Percentiles rank a stretch among this genome's conserved stretches.
These are phyloP conservation scores for Dryadomyces quercivorus DNA, from an alignment of 2,329 filamentous ascomycete genomes.

Conservation along the genomic window DNA sequence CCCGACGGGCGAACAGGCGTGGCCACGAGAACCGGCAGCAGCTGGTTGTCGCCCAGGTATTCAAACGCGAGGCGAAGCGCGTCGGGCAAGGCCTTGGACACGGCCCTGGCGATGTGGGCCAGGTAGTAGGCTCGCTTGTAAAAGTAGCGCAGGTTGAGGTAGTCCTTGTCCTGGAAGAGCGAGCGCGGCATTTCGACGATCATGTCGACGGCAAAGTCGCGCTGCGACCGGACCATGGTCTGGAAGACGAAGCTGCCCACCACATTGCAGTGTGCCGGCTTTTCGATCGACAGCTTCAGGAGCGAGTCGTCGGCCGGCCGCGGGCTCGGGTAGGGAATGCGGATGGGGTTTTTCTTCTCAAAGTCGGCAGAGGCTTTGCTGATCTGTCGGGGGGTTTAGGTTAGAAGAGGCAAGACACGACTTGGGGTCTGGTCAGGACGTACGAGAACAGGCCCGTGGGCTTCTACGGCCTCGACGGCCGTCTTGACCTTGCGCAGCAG, in stretches of 20 bases:
- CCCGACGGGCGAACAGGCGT: conserved; percentile 13
- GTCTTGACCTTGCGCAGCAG: conserved; percentile 40
- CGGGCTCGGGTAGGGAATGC: conserved; percentile 78
- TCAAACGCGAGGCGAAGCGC: conserved; percentile 50
- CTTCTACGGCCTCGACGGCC: conserved; percentile 35
- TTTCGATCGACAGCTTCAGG: conserved; percentile 70
- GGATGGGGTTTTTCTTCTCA: conserved; percentile 53
- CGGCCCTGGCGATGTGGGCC: conserved; percentile 61
- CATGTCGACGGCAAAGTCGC: conserved; percentile 58
- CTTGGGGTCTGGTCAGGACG: conserved; percentile 13
- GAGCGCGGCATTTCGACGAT: conserved; percentile 71
- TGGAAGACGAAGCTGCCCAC: conserved; percentile 76
- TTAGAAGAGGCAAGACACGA: background rate
- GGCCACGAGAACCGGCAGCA: conserved; percentile 54
- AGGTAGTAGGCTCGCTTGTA: conserved; percentile 90
- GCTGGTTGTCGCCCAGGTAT: conserved; percentile 57
- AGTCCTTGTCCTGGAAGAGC: conserved; percentile 90
- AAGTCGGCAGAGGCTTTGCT: conserved; percentile 54
- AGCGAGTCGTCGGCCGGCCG: conserved; percentile 62
- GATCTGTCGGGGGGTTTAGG: conserved; percentile 43
- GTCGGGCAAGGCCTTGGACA: conserved; percentile 41
- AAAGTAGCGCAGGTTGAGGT: conserved; percentile 83
- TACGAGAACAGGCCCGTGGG: conserved; percentile 39
- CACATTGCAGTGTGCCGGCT: conserved; percentile 70
- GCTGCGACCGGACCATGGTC: conserved; percentile 56